Evolutionary conservation across 192 early-diverging fungal genomes (phyloP).

Genomic region (Paraglomus brasilianum): DNA sequence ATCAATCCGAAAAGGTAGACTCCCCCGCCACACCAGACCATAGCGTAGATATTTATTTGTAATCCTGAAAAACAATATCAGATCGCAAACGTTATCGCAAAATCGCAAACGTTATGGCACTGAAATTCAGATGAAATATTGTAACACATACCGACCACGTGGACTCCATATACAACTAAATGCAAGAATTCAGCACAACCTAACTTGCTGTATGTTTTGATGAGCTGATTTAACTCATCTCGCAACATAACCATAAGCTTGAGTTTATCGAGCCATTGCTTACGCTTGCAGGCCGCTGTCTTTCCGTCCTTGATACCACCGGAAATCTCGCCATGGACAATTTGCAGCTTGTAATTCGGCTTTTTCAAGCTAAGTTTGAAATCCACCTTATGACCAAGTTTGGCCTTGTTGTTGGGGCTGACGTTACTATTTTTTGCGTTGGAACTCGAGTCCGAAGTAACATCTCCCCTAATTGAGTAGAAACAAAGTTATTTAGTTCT

Average conservation of each 20-base stretch:
- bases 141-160: constrained; percentile 13
- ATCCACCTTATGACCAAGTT: constrained; percentile 25
- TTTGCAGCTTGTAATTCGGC: constrained; percentile 9
- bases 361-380: constrained; percentile 16
- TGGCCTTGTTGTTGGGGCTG: constrained; percentile 18
- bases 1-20: constrained; percentile 18
- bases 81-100: no score
- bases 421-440: constrained; percentile 7
- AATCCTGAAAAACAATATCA: constrained; percentile 8
- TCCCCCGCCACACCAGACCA: constrained; percentile 10
- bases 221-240: constrained; percentile 23
- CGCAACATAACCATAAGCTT: constrained; percentile 25
- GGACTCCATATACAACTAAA: constrained; percentile 22
- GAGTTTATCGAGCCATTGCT: constrained; percentile 23
- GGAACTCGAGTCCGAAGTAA: constrained; percentile 1
- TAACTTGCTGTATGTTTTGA: background rate
- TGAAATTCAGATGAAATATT: constrained; percentile 7
- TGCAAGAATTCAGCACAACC: background rate
- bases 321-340: constrained; percentile 16
- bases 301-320: constrained; percentile 15
- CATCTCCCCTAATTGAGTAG: constrained; percentile 1
- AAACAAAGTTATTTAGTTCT: no score
- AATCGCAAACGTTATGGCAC: background rate
- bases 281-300: constrained; percentile 2
- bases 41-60: constrained; percentile 18